A percentile compares a stretch with the other conserved stretches of the same genome.
phyloP scores from a whole-genome alignment of 768 basidiomycete species.

The Suillus placidus region DNA sequence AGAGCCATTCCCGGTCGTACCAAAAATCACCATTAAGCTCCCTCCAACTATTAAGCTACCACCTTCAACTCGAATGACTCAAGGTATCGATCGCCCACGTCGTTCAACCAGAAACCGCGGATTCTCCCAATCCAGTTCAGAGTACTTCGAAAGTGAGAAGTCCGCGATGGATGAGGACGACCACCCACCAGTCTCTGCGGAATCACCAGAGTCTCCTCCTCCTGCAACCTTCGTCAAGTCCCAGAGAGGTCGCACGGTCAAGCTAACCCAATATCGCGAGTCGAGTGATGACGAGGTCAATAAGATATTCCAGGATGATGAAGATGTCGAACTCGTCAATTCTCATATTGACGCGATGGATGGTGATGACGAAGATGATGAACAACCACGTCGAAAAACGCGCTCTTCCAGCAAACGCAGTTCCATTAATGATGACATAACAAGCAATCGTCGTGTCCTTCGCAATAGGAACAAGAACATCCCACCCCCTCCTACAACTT shows the following conservation, averaged over 20 bases:
- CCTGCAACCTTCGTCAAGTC: conserved; percentile 28
- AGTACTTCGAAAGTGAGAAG: conserved; percentile 38
- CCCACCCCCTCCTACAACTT: conserved; percentile 18
- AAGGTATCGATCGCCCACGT: conserved; percentile 19
- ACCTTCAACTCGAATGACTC: conserved; percentile 6
- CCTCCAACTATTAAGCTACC: conserved; percentile 20
- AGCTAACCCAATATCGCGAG: conserved; percentile 47
- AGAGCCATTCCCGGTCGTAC: not conserved
- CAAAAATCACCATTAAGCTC: conserved; percentile 23
- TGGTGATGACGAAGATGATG: conserved; percentile 37
- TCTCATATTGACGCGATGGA: conserved; percentile 23
- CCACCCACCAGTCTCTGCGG: conserved; percentile 9
- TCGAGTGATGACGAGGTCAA: conserved; percentile 45
- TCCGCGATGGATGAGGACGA: conserved; percentile 32
- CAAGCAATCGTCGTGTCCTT: conserved; percentile 36
- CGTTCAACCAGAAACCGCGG: conserved; percentile 29
- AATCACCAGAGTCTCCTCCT: not conserved
- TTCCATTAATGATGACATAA: conserved; percentile 9
- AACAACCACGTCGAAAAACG: conserved; percentile 21
- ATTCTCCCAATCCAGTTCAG: conserved; percentile 31
- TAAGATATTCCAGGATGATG: conserved; percentile 18
- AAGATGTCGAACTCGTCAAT: conserved; percentile 18
- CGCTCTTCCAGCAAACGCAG: conserved; percentile 25
- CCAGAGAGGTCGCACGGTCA: conserved; percentile 44
- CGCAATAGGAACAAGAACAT: conserved; percentile 44